Conservation (phyloP, 768 basidiomycete species). For the Serendipita sp. region DNA sequence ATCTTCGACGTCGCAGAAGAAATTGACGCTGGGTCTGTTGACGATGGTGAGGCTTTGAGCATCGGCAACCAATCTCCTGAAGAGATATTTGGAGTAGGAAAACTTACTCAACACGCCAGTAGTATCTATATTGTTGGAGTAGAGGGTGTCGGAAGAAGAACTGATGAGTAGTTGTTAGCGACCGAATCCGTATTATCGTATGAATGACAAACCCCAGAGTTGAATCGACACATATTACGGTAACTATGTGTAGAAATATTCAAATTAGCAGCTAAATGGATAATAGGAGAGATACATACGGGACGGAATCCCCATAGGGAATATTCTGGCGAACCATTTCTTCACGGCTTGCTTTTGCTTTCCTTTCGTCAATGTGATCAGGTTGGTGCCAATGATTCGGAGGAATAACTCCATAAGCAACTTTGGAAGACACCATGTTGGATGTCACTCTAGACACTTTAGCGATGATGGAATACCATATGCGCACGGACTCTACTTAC, state of each 20-base stretch:
- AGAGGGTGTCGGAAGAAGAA: conserved; percentile 77
- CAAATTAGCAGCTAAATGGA: no score
- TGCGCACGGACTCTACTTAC: conserved; percentile 21
- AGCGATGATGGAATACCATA: not conserved
- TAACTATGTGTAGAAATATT: no score
- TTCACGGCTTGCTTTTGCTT: conserved; percentile 35
- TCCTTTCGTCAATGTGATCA: conserved; percentile 53
- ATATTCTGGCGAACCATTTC: conserved; percentile 39
- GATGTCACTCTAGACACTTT: conserved; percentile 22
- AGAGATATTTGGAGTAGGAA: not conserved
- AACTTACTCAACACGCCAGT: conserved; percentile 79
- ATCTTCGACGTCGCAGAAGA: conserved; percentile 51
- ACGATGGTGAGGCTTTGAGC: no score
- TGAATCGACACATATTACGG: conserved; percentile 91
- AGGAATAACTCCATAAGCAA: conserved; percentile 48
- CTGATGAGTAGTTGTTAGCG: conserved; percentile 21
- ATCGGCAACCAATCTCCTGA: no score
- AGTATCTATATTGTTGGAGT: conserved; percentile 61
- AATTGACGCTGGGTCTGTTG: conserved; percentile 52
- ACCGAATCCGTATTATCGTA: not conserved
- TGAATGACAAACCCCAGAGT: conserved; percentile 54
- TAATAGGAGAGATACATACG: conserved; percentile 18
- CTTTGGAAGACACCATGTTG: conserved; percentile 32
- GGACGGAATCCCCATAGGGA: conserved; percentile 41
- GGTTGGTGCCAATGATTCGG: conserved; percentile 56